Conservation (phyloP, 2,329 filamentous ascomycete species). For the Cucurbitaria berberidis region DNA sequence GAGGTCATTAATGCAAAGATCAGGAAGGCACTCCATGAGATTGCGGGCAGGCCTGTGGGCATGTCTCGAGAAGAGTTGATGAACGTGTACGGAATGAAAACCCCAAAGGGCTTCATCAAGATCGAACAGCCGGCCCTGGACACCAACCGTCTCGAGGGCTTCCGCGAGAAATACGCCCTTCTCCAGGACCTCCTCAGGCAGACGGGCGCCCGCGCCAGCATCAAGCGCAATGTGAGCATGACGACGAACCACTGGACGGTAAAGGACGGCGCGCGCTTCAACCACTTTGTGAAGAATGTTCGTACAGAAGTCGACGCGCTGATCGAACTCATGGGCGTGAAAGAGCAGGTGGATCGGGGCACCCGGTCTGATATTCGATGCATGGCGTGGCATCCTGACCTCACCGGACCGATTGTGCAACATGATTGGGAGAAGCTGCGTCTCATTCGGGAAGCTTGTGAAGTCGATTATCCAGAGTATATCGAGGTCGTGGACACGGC, state of each 20-base stretch:
- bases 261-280: conserved; percentile 50
- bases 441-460: conserved; percentile 53
- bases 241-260: conserved; percentile 51
- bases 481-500: conserved; percentile 51
- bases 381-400: conserved; percentile 58
- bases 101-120: conserved; percentile 49
- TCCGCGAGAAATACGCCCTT: conserved; percentile 53
- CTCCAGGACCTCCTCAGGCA: conserved; percentile 48
- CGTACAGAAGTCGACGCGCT: conserved; percentile 54
- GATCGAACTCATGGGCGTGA: conserved; percentile 51
- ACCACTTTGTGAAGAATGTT: conserved; percentile 50
- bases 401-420: conserved; percentile 39
- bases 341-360: conserved; percentile 53
- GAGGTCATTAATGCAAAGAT: conserved; percentile 46
- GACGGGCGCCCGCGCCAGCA: conserved; percentile 40
- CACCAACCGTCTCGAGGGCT: conserved; percentile 52
- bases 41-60: conserved; percentile 52
- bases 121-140: conserved; percentile 52
- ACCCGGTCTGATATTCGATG: conserved; percentile 54
- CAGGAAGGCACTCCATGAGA: conserved; percentile 51
- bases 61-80: conserved; percentile 52
- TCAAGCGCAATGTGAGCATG: conserved; percentile 46
- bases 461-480: conserved; percentile 54
- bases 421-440: conserved; percentile 51
- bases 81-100: conserved; percentile 54